phyloP scores from a whole-genome alignment of 129 eudicot genomes.

The Tagetes erecta region DNA sequence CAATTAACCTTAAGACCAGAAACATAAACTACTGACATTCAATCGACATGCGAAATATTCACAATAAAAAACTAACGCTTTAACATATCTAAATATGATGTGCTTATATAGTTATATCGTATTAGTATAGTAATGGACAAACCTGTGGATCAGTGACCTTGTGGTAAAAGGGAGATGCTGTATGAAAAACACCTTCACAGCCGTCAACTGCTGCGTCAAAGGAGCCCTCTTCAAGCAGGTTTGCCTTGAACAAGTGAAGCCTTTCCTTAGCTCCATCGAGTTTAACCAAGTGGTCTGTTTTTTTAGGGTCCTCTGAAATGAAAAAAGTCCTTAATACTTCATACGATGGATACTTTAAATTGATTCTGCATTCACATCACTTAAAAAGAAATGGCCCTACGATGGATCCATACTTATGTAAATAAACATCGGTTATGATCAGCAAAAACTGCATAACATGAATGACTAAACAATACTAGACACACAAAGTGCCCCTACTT shows the following conservation, averaged over 20 bases:
- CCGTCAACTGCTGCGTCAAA: constrained; percentile 49
- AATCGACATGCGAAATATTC: background rate
- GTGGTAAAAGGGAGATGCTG: constrained; percentile 46
- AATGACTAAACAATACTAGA: too few species aligned
- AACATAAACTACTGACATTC: background rate
- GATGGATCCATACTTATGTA: background rate
- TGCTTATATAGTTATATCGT: background rate
- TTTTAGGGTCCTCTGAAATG: constrained; percentile 40
- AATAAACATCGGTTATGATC: background rate
- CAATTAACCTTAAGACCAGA: background rate
- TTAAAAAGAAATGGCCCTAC: background rate
- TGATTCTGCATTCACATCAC: background rate
- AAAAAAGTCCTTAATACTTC: too few species aligned
- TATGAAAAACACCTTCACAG: constrained; percentile 52
- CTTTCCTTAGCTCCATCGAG: constrained; percentile 79
- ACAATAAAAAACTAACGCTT: background rate
- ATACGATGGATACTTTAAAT: too few species aligned
- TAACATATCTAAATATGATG: background rate
- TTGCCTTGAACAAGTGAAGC: constrained; percentile 49
- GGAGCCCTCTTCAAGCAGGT: constrained; percentile 44
- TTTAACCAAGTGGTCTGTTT: constrained; percentile 50
- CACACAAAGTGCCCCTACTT: too few species aligned
- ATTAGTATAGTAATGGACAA: background rate
- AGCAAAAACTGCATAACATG: background rate
- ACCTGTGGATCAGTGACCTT: constrained; percentile 49